A percentile compares a stretch with the other conserved stretches of the same genome.
These are phyloP conservation scores for Babesia ovis DNA, from an alignment of 169 alveolate genomes.

Conservation along the genomic window DNA sequence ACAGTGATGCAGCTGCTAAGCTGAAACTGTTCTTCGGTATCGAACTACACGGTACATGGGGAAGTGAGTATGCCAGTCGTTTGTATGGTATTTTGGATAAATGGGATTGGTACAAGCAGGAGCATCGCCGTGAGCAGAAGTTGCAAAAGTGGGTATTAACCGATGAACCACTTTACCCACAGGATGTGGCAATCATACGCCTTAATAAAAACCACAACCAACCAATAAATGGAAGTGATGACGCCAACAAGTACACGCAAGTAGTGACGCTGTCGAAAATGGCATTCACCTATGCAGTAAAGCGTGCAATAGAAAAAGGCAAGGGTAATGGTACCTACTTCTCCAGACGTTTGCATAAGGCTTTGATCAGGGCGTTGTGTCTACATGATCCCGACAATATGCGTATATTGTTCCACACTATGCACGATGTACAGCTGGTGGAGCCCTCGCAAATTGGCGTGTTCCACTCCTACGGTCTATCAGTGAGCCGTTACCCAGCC, in stretches of 20 bases:
- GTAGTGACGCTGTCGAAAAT: constrained; percentile 68
- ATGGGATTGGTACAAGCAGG: constrained; percentile 58
- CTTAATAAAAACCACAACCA: background rate
- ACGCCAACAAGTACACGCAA: constrained; percentile 55
- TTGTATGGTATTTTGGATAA: constrained; percentile 55
- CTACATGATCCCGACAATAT: constrained; percentile 54
- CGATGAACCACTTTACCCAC: constrained; percentile 67
- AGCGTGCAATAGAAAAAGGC: constrained; percentile 56
- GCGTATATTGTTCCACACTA: constrained; percentile 46
- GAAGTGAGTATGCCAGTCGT: constrained; percentile 76
- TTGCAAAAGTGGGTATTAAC: constrained; percentile 70
- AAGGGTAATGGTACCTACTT: constrained; percentile 66
- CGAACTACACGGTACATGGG: constrained; percentile 77
- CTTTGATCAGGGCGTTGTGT: constrained; percentile 72
- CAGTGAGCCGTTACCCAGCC: constrained; percentile 65
- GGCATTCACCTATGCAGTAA: constrained; percentile 72
- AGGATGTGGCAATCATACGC: constrained; percentile 65
- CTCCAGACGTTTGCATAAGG: constrained; percentile 75
- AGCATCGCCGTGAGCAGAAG: background rate
- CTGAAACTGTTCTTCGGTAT: constrained; percentile 70
- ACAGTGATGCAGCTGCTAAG: constrained; percentile 75
- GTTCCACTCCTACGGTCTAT: constrained; percentile 1
- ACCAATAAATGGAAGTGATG: constrained; percentile 6
- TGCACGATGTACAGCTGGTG: constrained; percentile 71
- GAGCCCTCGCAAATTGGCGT: constrained; percentile 62